These are phyloP conservation scores for Aspergillus pseudoviridinutans DNA, from an alignment of 2,329 filamentous ascomycete species.

Conservation along the genomic window DNA sequence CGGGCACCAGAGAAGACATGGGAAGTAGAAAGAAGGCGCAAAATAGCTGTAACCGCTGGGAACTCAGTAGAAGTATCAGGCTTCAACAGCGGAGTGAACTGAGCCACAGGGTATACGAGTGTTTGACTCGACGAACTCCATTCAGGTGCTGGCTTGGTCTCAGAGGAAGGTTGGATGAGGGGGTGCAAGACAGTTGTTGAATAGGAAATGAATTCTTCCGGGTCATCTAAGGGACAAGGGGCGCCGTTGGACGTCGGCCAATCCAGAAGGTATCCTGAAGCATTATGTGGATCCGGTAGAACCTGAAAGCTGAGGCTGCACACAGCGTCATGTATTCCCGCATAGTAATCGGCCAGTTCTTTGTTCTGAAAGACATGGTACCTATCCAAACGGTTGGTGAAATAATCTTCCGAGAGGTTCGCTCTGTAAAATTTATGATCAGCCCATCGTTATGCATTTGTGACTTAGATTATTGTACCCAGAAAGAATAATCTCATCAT, in stretches of 20 bases:
- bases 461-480: conserved; percentile 52
- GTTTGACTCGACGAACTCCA: conserved; percentile 55
- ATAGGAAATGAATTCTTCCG: conserved; percentile 63
- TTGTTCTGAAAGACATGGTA: conserved; percentile 86
- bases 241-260: conserved; percentile 76
- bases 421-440: conserved; percentile 49
- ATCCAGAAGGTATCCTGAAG: conserved; percentile 51
- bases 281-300: conserved; percentile 48
- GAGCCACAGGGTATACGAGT: conserved; percentile 78
- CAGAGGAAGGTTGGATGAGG: conserved; percentile 55
- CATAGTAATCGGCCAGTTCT: conserved; percentile 78
- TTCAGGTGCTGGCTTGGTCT: conserved; percentile 26
- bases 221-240: conserved; percentile 68
- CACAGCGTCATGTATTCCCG: conserved; percentile 69
- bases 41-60: conserved; percentile 70
- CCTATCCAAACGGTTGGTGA: conserved; percentile 89
- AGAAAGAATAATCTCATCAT: conserved; percentile 92
- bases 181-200: conserved; percentile 64
- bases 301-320: conserved; percentile 79
- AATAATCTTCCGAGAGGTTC: conserved; percentile 90
- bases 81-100: conserved; percentile 78
- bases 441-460: conserved; percentile 1
- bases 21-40: conserved; percentile 62
- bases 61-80: conserved; percentile 85
- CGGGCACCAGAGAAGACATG: conserved; percentile 61